Evolutionary conservation across 2,329 filamentous ascomycete genomes (phyloP).

Genomic region (Neofusicoccum laricinum): DNA sequence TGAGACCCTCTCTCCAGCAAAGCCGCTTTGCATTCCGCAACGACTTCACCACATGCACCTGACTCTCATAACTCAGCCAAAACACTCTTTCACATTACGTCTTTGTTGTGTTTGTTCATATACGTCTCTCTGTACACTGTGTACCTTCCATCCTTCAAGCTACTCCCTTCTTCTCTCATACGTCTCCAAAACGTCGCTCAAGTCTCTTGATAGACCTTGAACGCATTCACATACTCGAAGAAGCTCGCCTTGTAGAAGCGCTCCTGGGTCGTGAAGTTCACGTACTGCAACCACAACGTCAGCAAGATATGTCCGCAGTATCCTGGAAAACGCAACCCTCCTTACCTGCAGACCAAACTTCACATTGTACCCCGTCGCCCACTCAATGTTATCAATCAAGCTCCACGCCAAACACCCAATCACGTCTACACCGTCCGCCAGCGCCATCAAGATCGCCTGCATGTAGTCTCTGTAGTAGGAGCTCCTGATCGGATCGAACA

Average conservation of each 20-base stretch:
- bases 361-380: conserved; percentile 28
- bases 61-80: no score
- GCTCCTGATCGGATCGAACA: conserved; percentile 29
- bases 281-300: conserved; percentile 24
- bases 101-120: no score
- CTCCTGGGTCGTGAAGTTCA: conserved; percentile 36
- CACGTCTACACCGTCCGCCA: conserved; percentile 35
- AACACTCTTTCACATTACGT: no score
- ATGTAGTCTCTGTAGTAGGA: conserved; percentile 35
- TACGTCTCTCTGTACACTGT: no score
- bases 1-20: no score
- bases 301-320: no score
- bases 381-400: conserved; percentile 39
- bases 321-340: no score
- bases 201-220: conserved; percentile 26
- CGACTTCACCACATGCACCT: no score
- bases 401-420: conserved; percentile 36
- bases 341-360: conserved; percentile 28
- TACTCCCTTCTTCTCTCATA: no score
- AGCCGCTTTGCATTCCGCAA: no score
- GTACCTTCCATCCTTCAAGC: no score
- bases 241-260: conserved; percentile 38
- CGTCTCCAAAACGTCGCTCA: background rate
- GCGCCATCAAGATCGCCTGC: conserved; percentile 31
- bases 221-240: conserved; percentile 36